Evolutionary conservation across 306 rosid genomes (phyloP).

Genomic region (Cicer chorassanicum): DNA sequence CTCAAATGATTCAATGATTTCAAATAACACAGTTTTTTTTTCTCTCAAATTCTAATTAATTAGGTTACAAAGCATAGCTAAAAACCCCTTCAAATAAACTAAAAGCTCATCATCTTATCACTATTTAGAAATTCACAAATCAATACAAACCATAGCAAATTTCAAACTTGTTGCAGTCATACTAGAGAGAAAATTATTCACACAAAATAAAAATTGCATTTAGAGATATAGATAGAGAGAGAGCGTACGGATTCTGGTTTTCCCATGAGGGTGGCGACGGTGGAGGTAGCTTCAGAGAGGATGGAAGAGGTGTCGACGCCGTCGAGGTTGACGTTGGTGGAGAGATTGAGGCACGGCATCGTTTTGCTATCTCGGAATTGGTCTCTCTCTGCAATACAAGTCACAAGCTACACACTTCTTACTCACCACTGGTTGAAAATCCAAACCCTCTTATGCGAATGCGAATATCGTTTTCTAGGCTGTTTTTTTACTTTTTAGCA

Average conservation of each 20-base stretch:
- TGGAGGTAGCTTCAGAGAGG: conserved; percentile 90
- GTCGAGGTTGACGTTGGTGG: conserved; percentile 75
- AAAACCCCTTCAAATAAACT: not conserved
- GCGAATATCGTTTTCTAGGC: not conserved
- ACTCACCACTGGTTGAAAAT: not conserved
- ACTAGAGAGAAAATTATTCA: not conserved
- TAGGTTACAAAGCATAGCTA: not conserved
- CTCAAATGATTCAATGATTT: not conserved
- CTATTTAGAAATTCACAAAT: not conserved
- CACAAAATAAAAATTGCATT: not conserved
- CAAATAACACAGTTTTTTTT: not conserved
- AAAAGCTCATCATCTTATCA: not conserved
- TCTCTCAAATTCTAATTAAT: not conserved
- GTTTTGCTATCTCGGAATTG: conserved; percentile 22
- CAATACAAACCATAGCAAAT: not conserved
- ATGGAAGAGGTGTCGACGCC: conserved; percentile 87
- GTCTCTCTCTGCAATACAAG: not conserved
- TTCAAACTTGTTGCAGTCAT: not conserved
- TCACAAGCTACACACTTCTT: not conserved
- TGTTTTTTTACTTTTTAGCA: too few relatives aligned
- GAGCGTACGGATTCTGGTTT: conserved; percentile 79
- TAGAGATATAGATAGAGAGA: not conserved
- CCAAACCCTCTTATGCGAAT: not conserved
- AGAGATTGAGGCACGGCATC: conserved; percentile 92
- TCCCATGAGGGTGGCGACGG: conserved; percentile 71